These are phyloP conservation scores for Solanum chacoense DNA, from an alignment of 305 asterid genomes.

Conservation along the genomic window DNA sequence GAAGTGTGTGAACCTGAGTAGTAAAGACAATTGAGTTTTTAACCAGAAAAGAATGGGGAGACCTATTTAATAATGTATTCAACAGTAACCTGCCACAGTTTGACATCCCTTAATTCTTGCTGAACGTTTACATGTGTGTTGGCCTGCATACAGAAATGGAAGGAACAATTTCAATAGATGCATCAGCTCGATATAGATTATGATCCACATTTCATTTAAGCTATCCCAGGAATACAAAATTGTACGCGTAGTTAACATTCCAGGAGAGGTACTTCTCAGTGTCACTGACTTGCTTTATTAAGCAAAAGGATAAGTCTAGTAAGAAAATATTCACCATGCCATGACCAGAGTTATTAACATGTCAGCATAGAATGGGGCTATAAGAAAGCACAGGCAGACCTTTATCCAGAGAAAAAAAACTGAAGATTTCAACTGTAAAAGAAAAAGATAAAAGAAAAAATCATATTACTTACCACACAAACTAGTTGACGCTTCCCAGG, in stretches of 20 bases:
- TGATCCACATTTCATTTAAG: not conserved
- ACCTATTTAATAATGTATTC: conserved; percentile 3
- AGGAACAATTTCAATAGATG: conserved; percentile 7
- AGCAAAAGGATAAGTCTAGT: not conserved
- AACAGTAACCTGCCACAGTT: conserved; percentile 89
- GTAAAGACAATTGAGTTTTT: conserved; percentile 6
- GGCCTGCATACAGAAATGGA: conserved; percentile 50
- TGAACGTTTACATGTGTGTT: conserved; percentile 88
- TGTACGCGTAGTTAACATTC: not conserved
- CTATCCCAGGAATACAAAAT: not conserved
- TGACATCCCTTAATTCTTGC: conserved; percentile 88
- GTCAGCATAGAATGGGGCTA: not conserved
- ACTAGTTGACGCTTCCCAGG: conserved; percentile 91
- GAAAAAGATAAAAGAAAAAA: not conserved
- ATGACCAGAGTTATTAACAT: not conserved
- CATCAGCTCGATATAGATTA: conserved; percentile 2
- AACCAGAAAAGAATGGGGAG: not conserved
- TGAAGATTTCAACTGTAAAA: not conserved
- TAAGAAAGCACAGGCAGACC: not conserved
- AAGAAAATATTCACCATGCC: not conserved
- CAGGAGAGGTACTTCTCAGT: not conserved
- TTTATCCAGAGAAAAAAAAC: not conserved
- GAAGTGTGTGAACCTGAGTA: conserved; percentile 72
- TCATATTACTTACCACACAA: conserved; percentile 67
- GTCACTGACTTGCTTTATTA: not conserved